Conservation (phyloP, 2,329 filamentous ascomycete species). For the Claviceps quebecensis region DNA sequence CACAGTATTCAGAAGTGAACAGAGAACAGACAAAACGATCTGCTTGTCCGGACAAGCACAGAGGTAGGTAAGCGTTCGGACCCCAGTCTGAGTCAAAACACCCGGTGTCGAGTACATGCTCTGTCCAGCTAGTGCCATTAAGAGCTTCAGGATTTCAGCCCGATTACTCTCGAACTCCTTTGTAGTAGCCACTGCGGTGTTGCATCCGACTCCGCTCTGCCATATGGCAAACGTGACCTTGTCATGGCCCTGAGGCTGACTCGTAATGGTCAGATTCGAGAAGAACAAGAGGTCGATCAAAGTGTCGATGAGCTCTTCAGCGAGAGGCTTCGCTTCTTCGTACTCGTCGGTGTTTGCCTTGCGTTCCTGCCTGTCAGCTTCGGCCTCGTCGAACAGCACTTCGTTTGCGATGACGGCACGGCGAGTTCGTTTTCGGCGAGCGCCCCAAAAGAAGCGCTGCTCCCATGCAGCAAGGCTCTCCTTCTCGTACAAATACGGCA, state of each 20-base stretch:
- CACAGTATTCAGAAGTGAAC: slow-evolving; percentile 88
- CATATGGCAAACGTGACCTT: slow-evolving; percentile 92
- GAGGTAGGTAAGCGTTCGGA: slow-evolving; percentile 76
- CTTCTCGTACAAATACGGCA: slow-evolving; percentile 86
- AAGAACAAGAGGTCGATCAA: slow-evolving; percentile 85
- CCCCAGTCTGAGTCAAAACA: slow-evolving; percentile 66
- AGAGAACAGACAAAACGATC: slow-evolving; percentile 75
- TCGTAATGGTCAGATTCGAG: slow-evolving; percentile 73
- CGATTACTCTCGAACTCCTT: slow-evolving; percentile 90
- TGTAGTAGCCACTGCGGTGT: slow-evolving; percentile 72
- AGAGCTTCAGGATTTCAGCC: slow-evolving; percentile 72
- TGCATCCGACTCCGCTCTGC: slow-evolving; percentile 96
- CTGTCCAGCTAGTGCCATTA: slow-evolving; percentile 76
- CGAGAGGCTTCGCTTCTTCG: slow-evolving; percentile 73
- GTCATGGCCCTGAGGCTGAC: slow-evolving; percentile 51
- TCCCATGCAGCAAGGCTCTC: slow-evolving; percentile 77
- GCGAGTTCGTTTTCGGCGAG: slow-evolving; percentile 56
- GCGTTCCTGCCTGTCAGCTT: slow-evolving; percentile 35
- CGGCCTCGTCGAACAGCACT: slow-evolving; percentile 70
- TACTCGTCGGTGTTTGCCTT: slow-evolving; percentile 45
- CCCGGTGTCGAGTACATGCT: slow-evolving; percentile 85
- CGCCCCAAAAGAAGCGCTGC: slow-evolving; percentile 82
- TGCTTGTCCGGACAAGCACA: slow-evolving; percentile 84
- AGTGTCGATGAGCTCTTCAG: slow-evolving; percentile 84
- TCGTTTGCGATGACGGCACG: slow-evolving; percentile 54